Evolutionary conservation across 2,329 filamentous ascomycete species (phyloP).

Genomic region (Cladosporium sp.): DNA sequence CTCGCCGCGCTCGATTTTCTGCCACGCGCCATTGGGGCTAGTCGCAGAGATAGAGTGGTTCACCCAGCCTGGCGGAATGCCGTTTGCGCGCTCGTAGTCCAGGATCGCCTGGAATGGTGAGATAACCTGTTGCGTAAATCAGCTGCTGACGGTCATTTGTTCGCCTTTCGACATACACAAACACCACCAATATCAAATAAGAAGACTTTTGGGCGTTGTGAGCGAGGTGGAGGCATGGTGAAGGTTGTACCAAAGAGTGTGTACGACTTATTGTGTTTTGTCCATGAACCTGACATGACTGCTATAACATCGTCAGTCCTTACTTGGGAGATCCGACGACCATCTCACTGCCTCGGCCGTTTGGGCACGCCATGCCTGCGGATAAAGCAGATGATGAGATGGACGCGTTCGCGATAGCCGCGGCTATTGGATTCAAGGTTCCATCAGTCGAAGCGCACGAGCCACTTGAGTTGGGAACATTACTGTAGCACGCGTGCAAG

Average conservation of each 20-base stretch:
- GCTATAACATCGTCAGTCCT: not conserved
- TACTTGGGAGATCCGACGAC: not conserved
- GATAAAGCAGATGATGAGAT: not conserved
- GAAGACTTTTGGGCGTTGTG: conserved; percentile 57
- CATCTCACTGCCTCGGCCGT: not conserved
- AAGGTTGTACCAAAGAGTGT: conserved; percentile 19
- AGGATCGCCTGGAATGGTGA: conserved; percentile 92
- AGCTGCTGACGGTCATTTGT: not conserved
- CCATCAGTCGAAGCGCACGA: not conserved
- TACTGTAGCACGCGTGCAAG: not conserved
- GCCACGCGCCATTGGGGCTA: conserved; percentile 77
- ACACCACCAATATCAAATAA: conserved; percentile 97
- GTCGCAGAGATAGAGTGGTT: conserved; percentile 82
- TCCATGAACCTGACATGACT: conserved; percentile 15
- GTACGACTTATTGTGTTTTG: conserved; percentile 18
- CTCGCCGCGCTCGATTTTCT: conserved; percentile 77
- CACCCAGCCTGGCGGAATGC: conserved; percentile 81
- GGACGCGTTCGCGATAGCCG: conserved; percentile 1
- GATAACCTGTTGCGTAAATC: conserved; percentile 54
- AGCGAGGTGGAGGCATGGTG: conserved; percentile 18
- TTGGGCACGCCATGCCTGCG: not conserved
- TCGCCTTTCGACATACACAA: conserved; percentile 62
- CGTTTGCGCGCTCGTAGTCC: conserved; percentile 72
- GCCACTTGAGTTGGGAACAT: not conserved
- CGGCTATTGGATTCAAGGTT: conserved; percentile 1